Evolutionary conservation across 768 basidiomycete genomes (phyloP).

Genomic region (Boletus subparvulus): DNA sequence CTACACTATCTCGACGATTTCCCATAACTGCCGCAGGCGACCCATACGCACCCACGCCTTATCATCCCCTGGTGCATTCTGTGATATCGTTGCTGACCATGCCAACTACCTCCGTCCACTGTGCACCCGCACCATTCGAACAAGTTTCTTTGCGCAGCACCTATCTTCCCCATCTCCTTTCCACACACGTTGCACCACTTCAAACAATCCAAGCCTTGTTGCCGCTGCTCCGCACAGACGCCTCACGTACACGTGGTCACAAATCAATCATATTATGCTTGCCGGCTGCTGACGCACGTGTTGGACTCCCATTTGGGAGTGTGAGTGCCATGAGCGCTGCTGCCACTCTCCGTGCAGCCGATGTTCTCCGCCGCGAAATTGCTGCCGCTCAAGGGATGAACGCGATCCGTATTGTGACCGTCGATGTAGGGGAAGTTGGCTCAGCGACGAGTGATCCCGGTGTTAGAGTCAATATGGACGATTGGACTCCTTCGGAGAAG

Average conservation of each 20-base stretch:
- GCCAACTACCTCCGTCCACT: constrained; percentile 35
- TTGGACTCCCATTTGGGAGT: constrained; percentile 66
- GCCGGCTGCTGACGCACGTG: constrained; percentile 67
- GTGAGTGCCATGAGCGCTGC: constrained; percentile 77
- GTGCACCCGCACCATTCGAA: constrained; percentile 61
- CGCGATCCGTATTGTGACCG: constrained; percentile 51
- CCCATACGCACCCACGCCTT: constrained; percentile 65
- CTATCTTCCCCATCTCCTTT: constrained; percentile 70
- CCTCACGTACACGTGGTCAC: constrained; percentile 46
- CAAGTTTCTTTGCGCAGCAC: constrained; percentile 59
- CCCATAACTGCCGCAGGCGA: constrained; percentile 79
- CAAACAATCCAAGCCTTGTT: constrained; percentile 74
- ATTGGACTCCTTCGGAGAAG: constrained; percentile 75
- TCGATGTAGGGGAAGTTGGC: constrained; percentile 68
- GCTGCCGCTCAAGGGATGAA: constrained; percentile 66
- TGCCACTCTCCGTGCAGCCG: constrained; percentile 66
- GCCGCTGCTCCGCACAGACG: constrained; percentile 71
- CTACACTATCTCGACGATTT: constrained; percentile 79
- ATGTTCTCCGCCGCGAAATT: constrained; percentile 75
- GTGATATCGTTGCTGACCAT: constrained; percentile 76
- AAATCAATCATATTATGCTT: constrained; percentile 67
- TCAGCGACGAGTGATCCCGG: constrained; percentile 25
- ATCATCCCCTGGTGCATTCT: constrained; percentile 72
- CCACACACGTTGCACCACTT: constrained; percentile 75
- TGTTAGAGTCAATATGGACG: constrained; percentile 53